Conservation (phyloP, 2,329 filamentous ascomycete species). For the Diaporthe humulicola region DNA sequence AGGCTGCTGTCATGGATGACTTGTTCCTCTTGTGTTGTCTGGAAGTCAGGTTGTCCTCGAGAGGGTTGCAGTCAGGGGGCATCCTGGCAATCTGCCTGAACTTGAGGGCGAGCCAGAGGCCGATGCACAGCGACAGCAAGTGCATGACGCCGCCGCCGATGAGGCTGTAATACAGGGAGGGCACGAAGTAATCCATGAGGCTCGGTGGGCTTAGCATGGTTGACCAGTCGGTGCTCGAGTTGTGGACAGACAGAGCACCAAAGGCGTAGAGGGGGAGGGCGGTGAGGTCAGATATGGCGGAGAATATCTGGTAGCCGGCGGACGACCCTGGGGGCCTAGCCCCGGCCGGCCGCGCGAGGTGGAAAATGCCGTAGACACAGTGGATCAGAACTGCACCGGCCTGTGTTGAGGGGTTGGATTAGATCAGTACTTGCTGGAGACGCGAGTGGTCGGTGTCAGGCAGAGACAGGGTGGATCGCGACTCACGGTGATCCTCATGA, state of each 20-base stretch:
- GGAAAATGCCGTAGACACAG: slow-evolving; percentile 83
- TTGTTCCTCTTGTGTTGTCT: slow-evolving; percentile 83
- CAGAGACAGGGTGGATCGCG: neutral
- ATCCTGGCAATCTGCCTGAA: slow-evolving; percentile 87
- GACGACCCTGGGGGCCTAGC: slow-evolving; percentile 83
- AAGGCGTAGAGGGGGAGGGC: slow-evolving; percentile 70
- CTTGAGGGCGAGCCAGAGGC: slow-evolving; percentile 80
- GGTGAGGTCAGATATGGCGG: slow-evolving; percentile 76
- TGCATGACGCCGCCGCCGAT: slow-evolving; percentile 77
- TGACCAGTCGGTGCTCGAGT: slow-evolving; percentile 69
- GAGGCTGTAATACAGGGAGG: slow-evolving; percentile 77
- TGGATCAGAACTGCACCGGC: slow-evolving; percentile 81
- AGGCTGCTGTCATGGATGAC: slow-evolving; percentile 64
- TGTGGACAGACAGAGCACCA: slow-evolving; percentile 61
- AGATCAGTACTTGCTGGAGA: slow-evolving; percentile 40
- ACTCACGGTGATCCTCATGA: slow-evolving; percentile 81
- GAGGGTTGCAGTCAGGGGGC: slow-evolving; percentile 94
- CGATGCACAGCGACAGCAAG: slow-evolving; percentile 76
- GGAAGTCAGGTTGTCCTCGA: slow-evolving; percentile 87
- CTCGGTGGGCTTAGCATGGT: slow-evolving; percentile 73
- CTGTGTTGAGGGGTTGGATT: slow-evolving; percentile 58
- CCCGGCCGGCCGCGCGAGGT: slow-evolving; percentile 78
- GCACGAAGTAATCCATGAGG: slow-evolving; percentile 71
- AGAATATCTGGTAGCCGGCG: slow-evolving; percentile 90
- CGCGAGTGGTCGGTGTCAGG: neutral